Base-by-base conservation (phyloP, 257 asterid genomes). In the Solanum microdontum region DNA sequence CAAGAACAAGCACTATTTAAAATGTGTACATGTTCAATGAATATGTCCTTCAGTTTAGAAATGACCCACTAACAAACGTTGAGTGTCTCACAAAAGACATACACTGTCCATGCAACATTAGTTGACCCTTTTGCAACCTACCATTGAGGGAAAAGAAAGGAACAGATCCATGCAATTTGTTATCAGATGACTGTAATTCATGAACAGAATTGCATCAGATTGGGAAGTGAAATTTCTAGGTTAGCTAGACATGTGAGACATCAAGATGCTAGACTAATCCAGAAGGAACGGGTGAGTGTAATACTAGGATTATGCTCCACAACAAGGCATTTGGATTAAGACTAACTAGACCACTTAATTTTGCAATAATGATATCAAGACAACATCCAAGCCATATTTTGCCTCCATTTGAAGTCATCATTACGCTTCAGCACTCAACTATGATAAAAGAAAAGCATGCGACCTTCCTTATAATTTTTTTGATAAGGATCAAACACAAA, bases 361-460 rank as follows among this genome's bases (percentile, higher is more conserved):
- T 60, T 86, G 72, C 43, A 45, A 21, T 45, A 24, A 70, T 14
- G 45, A 72, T 36, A 72, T 17, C 51, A 70, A 45, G 55, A 70
- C 64, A 45, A 72, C 26, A 84, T 72, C 32, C 83, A 32, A 45
- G 72, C 55, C 45, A 76, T 70, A 45, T 39, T 30, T 72, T 90
- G 96, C 98, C 99, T 90, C 98, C 98, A 98, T 98, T 86, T 91
- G 39, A 79, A 26, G 3, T 45, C 84, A 43, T 43, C 17, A 26
- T 43, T 45, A 45, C 3, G 2, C 37, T 43, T 48, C 84, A 80
- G 68, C 28, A 45, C 26, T 45, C 17, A 11, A 45, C 39, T 15
- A 80, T 5, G 68, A 45, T 2, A 45, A 45, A n/a, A 80, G 84
- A 80, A 79, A 80, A 45, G 66, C 39, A 80, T 5, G 11, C 1